Conservation (phyloP, 208 protist genomes). For the Trichomonas vaginalis region DNA sequence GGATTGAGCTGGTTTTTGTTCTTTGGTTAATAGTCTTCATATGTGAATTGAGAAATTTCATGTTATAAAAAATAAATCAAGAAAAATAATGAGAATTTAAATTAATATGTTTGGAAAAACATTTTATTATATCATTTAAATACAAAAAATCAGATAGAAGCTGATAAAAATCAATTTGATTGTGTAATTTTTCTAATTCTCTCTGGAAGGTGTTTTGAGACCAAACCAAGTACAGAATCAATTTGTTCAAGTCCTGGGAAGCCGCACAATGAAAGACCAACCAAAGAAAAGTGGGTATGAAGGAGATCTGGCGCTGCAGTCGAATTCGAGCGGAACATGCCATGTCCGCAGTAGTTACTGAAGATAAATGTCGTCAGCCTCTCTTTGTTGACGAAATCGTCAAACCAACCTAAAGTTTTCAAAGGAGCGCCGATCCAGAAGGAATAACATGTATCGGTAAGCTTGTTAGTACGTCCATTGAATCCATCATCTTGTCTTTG, state of each 20-base stretch:
- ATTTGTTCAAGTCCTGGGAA: not conserved
- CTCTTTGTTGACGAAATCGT: not conserved
- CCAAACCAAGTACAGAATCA: not conserved
- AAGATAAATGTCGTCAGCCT: not conserved
- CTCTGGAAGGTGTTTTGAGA: not conserved
- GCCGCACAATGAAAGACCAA: not conserved
- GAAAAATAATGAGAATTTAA: too few relatives aligned
- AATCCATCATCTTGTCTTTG: constrained; percentile 30
- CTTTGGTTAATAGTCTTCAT: too few relatives aligned
- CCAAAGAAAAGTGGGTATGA: not conserved
- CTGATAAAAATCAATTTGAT: not conserved
- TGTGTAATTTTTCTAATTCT: not conserved
- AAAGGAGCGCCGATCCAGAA: constrained; percentile 32
- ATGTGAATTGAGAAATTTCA: too few relatives aligned
- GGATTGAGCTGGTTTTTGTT: too few relatives aligned
- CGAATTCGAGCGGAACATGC: not conserved
- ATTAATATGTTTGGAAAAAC: too few relatives aligned
- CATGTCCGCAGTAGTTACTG: not conserved
- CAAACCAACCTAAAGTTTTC: not conserved
- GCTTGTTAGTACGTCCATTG: constrained; percentile 34
- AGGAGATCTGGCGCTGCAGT: not conserved
- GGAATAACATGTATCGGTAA: constrained; percentile 38
- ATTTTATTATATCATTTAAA: too few relatives aligned
- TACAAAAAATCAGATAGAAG: too few relatives aligned
- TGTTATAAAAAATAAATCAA: too few relatives aligned